These are phyloP conservation scores for Pythium scleroteichum DNA, from an alignment of 352 stramenopile genomes.

Conservation along the genomic window DNA sequence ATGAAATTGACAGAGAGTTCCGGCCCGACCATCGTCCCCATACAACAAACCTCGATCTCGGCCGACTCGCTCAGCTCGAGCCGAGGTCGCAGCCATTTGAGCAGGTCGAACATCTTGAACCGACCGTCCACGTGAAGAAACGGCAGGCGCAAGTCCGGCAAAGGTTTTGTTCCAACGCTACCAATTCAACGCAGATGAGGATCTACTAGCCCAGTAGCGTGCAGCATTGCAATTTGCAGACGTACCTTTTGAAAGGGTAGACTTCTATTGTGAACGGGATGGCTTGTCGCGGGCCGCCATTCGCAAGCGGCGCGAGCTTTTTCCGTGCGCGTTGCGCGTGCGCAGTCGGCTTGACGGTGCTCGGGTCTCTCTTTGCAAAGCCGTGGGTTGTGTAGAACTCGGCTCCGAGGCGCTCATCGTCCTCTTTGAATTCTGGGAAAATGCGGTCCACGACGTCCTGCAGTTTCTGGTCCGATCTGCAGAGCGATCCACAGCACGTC, in stretches of 20 bases:
- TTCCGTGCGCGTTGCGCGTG: slow-evolving; percentile 12
- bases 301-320: slow-evolving; percentile 17
- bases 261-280: slow-evolving; percentile 45
- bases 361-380: slow-evolving; percentile 46
- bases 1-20: slow-evolving; percentile 72
- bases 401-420: slow-evolving; percentile 45
- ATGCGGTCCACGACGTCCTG: slow-evolving; percentile 76
- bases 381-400: slow-evolving; percentile 66
- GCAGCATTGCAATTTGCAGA: too few species aligned
- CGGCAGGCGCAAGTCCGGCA: slow-evolving; percentile 41
- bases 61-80: slow-evolving; percentile 32
- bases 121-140: slow-evolving; percentile 65
- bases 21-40: slow-evolving; percentile 55
- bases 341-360: neutral
- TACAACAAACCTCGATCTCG: slow-evolving; percentile 57
- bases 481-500: too few species aligned
- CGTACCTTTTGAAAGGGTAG: slow-evolving; percentile 31
- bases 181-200: neutral
- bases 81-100: slow-evolving; percentile 43
- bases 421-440: slow-evolving; percentile 64
- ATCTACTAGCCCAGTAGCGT: too few species aligned
- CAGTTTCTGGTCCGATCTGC: slow-evolving; percentile 68
- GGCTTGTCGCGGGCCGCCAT: slow-evolving; percentile 7
- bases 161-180: neutral
- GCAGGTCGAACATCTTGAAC: slow-evolving; percentile 72